A percentile compares a stretch with the other conserved stretches of the same genome.
Evolutionary conservation across 257 asterid species (phyloP).

Genomic region (Solanum virginianum): DNA sequence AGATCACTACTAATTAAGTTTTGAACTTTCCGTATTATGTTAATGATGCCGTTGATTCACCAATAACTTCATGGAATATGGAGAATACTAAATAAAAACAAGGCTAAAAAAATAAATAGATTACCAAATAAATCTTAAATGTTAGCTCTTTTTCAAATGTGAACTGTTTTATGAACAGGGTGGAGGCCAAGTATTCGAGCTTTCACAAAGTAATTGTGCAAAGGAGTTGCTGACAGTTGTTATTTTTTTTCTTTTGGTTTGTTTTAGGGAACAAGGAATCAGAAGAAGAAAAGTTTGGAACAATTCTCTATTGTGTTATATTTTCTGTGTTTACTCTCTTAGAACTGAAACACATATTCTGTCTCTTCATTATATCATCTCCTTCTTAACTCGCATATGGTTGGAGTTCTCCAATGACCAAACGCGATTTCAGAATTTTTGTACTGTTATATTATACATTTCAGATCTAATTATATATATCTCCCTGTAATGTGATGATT

Average conservation of each 20-base stretch:
- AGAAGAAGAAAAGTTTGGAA: neutral
- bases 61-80: neutral
- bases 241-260: neutral
- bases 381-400: neutral
- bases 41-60: neutral
- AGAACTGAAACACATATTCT: neutral
- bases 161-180: neutral
- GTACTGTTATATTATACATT: neutral
- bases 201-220: neutral
- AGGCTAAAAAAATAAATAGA: neutral
- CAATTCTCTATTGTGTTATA: neutral
- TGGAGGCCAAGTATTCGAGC: neutral
- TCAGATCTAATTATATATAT: neutral
- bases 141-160: neutral
- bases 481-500: neutral
- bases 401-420: too few relatives aligned
- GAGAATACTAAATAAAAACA: neutral
- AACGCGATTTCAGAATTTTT: too few relatives aligned
- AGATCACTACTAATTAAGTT: too few relatives aligned
- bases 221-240: neutral
- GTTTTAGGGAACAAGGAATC: neutral
- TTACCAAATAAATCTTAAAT: neutral
- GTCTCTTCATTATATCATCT: neutral
- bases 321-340: neutral
- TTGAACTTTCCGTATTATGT: neutral